A percentile compares a stretch with the other conserved stretches of the same genome.
phyloP scores from a whole-genome alignment of 495 filamentous ascomycete species.

The Peziza echinospora region DNA sequence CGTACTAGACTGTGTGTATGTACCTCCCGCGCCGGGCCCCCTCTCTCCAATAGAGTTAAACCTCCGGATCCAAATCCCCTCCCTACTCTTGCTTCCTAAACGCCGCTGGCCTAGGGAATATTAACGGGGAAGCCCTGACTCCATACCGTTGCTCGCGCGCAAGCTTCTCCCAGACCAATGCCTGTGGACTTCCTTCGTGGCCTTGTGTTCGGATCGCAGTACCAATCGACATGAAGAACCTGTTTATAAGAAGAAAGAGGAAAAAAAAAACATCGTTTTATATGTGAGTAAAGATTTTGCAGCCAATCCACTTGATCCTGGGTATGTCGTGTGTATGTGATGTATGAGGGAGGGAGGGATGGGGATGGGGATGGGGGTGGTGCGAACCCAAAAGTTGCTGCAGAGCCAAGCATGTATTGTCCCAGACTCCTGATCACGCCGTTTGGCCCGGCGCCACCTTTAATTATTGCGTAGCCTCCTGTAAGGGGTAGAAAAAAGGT shows the following conservation, averaged over 20 bases:
- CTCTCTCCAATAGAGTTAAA: too few relatives aligned
- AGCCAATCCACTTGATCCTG: conserved; percentile 2
- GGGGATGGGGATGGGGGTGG: neutral
- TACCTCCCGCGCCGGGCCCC: too few relatives aligned
- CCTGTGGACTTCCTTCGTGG: conserved; percentile 1
- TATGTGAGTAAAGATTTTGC: conserved; percentile 8
- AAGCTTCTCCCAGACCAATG: too few relatives aligned
- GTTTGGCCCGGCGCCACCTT: conserved; percentile 81
- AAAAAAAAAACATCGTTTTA: neutral
- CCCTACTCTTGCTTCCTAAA: too few relatives aligned
- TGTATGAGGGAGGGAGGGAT: neutral
- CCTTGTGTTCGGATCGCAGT: conserved; percentile 82
- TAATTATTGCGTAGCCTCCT: conserved; percentile 85
- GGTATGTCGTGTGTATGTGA: neutral
- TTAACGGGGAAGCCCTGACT: too few relatives aligned
- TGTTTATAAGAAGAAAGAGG: too few relatives aligned
- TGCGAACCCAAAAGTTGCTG: conserved; percentile 77
- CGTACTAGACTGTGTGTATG: too few relatives aligned
- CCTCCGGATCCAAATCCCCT: too few relatives aligned
- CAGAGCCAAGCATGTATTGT: conserved; percentile 94
- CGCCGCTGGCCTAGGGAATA: too few relatives aligned
- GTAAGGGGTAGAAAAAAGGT: neutral
- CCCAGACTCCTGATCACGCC: conserved; percentile 81
- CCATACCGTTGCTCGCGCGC: too few relatives aligned
- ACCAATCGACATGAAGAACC: conserved; percentile 98